Conservation (phyloP, 2,329 filamentous ascomycete species). For the Fusarium sp. region DNA sequence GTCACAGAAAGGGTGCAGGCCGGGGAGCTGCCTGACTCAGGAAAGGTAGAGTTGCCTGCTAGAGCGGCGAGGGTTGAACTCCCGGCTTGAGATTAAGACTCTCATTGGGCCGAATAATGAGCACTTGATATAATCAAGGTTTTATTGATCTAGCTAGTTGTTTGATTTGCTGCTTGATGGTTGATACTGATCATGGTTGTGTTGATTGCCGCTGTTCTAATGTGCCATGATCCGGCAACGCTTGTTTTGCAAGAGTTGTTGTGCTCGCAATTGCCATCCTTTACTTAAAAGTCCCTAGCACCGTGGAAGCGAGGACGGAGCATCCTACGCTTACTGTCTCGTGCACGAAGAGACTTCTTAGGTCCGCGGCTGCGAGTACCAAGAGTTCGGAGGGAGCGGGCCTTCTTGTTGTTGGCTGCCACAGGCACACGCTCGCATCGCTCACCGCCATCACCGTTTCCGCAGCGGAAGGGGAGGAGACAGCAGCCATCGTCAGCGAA, state of each 20-base stretch:
- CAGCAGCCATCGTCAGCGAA: background rate
- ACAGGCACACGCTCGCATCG: background rate
- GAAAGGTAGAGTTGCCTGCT: background rate
- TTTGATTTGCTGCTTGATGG: background rate
- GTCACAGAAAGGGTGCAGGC: background rate
- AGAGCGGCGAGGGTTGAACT: background rate
- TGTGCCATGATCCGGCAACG: background rate
- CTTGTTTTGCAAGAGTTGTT: background rate
- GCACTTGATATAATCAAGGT: background rate
- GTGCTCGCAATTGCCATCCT: background rate
- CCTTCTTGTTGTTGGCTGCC: background rate
- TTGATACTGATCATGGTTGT: background rate
- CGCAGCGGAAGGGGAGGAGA: background rate
- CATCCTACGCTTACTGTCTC: background rate
- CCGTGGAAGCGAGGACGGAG: background rate
- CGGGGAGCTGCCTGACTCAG: background rate
- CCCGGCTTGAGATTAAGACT: background rate
- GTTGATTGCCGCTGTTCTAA: background rate
- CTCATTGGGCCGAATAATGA: background rate
- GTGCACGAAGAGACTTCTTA: background rate
- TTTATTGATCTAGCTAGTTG: background rate
- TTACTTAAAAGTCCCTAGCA: background rate
- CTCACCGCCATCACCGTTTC: background rate
- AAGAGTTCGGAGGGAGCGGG: background rate
- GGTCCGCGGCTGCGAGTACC: background rate